These are phyloP conservation scores for Ogataea philodendri DNA, from an alignment of 805 yeast species.

Conservation along the genomic window DNA sequence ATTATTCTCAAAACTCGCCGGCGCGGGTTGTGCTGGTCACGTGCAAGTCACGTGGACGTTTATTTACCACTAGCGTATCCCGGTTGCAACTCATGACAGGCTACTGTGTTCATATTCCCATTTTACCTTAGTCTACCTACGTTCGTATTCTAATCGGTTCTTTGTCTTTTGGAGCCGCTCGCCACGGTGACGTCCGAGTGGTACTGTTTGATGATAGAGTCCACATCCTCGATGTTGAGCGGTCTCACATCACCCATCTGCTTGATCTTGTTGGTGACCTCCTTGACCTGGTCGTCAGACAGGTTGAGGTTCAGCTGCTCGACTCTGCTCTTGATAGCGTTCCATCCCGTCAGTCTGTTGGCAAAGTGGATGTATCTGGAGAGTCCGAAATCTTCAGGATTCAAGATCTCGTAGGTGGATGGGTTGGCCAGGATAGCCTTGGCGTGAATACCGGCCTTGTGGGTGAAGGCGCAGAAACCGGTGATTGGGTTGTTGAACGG, in stretches of 20 bases:
- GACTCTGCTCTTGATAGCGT: constrained; percentile 96
- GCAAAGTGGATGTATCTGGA: constrained; percentile 97
- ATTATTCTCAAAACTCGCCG: constrained; percentile 5
- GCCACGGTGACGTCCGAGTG: constrained; percentile 59
- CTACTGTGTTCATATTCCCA: no score
- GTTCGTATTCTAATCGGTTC: constrained; percentile 2
- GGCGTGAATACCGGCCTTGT: constrained; percentile 99
- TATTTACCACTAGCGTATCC: neutral
- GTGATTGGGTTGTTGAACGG: constrained; percentile 99
- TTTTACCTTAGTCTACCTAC: constrained; percentile 1
- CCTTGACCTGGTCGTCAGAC: constrained; percentile 92
- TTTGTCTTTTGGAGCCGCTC: constrained; percentile 5
- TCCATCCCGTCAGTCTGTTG: constrained; percentile 98
- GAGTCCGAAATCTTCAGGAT: constrained; percentile 93
- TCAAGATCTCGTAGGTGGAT: constrained; percentile 94
- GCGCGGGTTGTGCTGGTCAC: constrained; percentile 6
- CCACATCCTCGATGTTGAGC: constrained; percentile 94
- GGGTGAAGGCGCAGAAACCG: constrained; percentile 99
- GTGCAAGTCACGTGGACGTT: constrained; percentile 7
- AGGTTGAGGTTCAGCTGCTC: constrained; percentile 90
- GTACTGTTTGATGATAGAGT: constrained; percentile 90
- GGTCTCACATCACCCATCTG: constrained; percentile 93
- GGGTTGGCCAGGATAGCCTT: constrained; percentile 98
- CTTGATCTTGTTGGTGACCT: constrained; percentile 90
- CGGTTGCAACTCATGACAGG: no score